Conservation (phyloP, 257 asterid genomes). For the Cinchona pubescens region DNA sequence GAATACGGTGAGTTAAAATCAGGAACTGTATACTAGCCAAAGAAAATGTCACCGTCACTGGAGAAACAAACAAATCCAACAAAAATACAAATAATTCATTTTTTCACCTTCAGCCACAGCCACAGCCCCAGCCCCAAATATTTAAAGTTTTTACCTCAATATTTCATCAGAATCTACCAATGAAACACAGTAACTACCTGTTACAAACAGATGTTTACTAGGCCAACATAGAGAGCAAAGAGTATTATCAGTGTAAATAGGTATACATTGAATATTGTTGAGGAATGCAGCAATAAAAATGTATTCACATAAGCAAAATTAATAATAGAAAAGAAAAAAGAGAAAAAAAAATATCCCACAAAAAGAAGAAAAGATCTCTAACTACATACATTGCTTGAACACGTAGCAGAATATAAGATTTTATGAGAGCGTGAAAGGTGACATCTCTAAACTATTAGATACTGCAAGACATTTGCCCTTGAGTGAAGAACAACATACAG, state of each 20-base stretch:
- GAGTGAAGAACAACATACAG: constrained; percentile 43
- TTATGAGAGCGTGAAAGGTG: background rate
- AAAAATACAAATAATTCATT: background rate
- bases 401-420: background rate
- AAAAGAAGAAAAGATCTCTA: background rate
- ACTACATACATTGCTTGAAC: background rate
- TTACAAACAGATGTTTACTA: background rate
- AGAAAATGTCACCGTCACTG: background rate
- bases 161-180: background rate
- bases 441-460: background rate
- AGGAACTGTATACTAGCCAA: background rate
- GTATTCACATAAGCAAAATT: background rate
- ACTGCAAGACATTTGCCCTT: background rate
- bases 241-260: background rate
- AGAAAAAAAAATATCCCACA: background rate
- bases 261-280: background rate
- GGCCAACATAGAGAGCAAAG: background rate
- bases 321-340: background rate
- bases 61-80: background rate
- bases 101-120: background rate
- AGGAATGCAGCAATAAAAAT: background rate
- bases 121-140: background rate
- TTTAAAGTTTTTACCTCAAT: background rate
- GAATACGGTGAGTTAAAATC: background rate
- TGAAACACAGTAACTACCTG: background rate